Evolutionary conservation across 306 rosid genomes (phyloP).

Genomic region (Astragalus membranaceus): DNA sequence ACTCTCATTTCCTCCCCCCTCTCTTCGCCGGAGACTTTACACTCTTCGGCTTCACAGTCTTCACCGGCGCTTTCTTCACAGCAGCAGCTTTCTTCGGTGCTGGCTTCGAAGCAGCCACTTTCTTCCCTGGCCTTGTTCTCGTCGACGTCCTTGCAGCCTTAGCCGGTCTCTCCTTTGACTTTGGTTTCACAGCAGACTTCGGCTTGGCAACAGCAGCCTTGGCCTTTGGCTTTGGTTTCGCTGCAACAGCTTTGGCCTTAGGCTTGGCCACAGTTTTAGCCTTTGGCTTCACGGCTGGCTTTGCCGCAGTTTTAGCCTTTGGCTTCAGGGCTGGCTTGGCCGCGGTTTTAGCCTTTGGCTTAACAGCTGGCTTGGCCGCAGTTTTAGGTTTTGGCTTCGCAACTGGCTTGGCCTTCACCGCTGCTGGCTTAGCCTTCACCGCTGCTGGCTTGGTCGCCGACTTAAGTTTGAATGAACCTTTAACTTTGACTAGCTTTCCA

Average conservation of each 20-base stretch:
- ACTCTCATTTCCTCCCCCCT: conserved; percentile 42
- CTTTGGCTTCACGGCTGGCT: conserved; percentile 9
- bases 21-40: conserved; percentile 47
- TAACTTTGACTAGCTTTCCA: conserved; percentile 58
- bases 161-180: conserved; percentile 22
- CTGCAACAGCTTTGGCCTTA: neutral
- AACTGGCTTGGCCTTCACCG: neutral
- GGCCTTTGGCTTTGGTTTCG: neutral
- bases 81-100: conserved; percentile 46
- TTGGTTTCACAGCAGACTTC: conserved; percentile 2
- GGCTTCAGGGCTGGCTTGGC: neutral
- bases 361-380: neutral
- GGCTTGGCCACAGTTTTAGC: neutral
- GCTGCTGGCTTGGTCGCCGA: conserved; percentile 11
- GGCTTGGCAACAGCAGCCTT: neutral
- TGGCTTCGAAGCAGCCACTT: conserved; percentile 44
- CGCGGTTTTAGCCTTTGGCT: neutral
- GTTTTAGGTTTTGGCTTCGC: neutral
- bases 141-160: conserved; percentile 64
- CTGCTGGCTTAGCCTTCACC: conserved; percentile 15
- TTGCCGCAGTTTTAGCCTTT: neutral
- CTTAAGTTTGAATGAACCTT: conserved; percentile 59
- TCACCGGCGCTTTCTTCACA: conserved; percentile 41
- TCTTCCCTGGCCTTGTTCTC: conserved; percentile 62
- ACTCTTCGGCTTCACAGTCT: conserved; percentile 32